Conservation (phyloP, 495 filamentous ascomycete genomes). For the Penicillium ochrochloron region DNA sequence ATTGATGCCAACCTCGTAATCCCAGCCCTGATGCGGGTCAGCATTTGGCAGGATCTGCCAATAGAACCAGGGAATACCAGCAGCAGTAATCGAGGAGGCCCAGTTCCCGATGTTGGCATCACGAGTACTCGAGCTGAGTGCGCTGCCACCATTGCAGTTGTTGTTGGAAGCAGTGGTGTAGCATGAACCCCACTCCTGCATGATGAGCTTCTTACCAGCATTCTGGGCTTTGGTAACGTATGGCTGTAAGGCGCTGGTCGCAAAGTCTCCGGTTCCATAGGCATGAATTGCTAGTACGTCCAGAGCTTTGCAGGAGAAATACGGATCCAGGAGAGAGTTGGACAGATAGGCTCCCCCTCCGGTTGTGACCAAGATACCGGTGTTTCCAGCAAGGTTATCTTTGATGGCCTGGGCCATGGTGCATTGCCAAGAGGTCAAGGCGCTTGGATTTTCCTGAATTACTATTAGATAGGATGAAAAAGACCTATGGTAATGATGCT, state of each 20-base stretch:
- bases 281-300: slow-evolving; percentile 1
- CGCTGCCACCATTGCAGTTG: slow-evolving; percentile 13
- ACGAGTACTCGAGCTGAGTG: slow-evolving; percentile 1
- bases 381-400: background rate
- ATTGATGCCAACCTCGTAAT: slow-evolving; percentile 26
- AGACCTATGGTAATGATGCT: background rate
- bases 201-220: slow-evolving; percentile 31
- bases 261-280: slow-evolving; percentile 8
- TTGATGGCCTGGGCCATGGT: slow-evolving; percentile 4
- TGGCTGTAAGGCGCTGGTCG: slow-evolving; percentile 20
- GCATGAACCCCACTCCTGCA: slow-evolving; percentile 33
- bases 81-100: slow-evolving; percentile 22
- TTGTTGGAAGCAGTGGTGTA: slow-evolving; percentile 25
- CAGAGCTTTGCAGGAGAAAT: background rate
- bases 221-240: slow-evolving; percentile 25
- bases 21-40: slow-evolving; percentile 28
- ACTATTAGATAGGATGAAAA: too few relatives aligned
- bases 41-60: slow-evolving; percentile 36
- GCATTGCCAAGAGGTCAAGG: slow-evolving; percentile 5
- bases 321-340: slow-evolving; percentile 4
- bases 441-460: slow-evolving; percentile 5
- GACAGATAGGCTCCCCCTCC: background rate
- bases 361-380: background rate
- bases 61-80: slow-evolving; percentile 36
- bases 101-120: background rate